Conservation (phyloP, 2,329 filamentous ascomycete genomes). For the Colletotrichum melonis region DNA sequence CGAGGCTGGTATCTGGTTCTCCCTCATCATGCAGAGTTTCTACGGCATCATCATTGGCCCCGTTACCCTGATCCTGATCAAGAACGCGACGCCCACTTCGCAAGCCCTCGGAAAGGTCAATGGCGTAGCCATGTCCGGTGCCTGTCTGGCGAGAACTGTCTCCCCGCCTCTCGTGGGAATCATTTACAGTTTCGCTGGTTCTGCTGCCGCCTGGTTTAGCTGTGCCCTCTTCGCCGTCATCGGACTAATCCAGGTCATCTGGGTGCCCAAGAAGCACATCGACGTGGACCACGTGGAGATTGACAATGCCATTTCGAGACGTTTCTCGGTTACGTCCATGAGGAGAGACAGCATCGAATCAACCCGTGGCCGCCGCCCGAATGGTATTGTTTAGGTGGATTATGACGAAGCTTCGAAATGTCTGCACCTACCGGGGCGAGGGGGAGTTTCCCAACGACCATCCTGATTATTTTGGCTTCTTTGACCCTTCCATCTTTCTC, state of each 20-base stretch:
- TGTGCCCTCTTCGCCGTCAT: conserved; percentile 38
- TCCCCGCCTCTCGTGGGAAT: conserved; percentile 76
- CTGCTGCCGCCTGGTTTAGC: conserved; percentile 54
- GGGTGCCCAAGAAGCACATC: conserved; percentile 34
- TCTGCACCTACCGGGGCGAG: background rate
- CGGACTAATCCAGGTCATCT: conserved; percentile 32
- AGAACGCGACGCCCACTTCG: conserved; percentile 74
- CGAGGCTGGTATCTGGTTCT: conserved; percentile 73
- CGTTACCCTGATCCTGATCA: conserved; percentile 76
- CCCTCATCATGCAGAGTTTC: conserved; percentile 73
- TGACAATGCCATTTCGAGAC: conserved; percentile 22
- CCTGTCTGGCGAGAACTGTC: conserved; percentile 77
- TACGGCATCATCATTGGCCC: conserved; percentile 77
- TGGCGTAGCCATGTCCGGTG: conserved; percentile 76
- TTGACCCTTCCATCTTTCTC: background rate
- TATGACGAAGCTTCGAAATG: background rate
- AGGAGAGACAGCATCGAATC: conserved; percentile 25
- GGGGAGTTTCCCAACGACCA: background rate
- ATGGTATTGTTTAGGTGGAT: background rate
- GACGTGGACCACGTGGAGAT: conserved; percentile 39
- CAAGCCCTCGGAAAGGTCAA: conserved; percentile 77
- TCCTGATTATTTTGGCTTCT: background rate
- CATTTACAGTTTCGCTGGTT: conserved; percentile 71
- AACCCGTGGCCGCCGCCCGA: conserved; percentile 12
- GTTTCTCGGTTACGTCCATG: conserved; percentile 20